A percentile compares a stretch with the other conserved stretches of the same genome.
Evolutionary conservation across 2,329 filamentous ascomycete genomes (phyloP).

Genomic region (Beauveria pseudobassiana): DNA sequence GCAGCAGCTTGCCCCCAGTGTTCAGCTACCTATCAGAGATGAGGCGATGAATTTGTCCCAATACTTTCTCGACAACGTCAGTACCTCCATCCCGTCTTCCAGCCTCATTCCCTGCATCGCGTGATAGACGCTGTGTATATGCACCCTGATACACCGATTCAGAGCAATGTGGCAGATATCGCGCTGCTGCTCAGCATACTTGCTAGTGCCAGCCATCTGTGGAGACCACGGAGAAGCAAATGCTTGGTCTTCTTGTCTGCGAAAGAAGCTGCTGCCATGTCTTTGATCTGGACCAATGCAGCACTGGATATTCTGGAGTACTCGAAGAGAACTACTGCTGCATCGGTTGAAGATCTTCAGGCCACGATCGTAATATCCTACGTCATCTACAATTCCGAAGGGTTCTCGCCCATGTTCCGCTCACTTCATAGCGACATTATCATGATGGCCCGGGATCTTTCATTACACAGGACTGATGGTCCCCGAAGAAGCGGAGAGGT

Average conservation of each 20-base stretch:
- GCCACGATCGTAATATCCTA: neutral
- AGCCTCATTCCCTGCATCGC: neutral
- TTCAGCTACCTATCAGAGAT: neutral
- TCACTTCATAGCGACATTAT: neutral
- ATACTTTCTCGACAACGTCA: neutral
- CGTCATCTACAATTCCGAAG: neutral
- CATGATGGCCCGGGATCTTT: neutral
- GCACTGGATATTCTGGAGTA: neutral
- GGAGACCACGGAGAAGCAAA: neutral
- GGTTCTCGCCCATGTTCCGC: neutral
- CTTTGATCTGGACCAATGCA: neutral
- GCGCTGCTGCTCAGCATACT: neutral
- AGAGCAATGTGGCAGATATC: neutral
- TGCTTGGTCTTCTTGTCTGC: neutral
- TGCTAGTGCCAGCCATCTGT: conserved; percentile 1
- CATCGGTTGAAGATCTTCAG: neutral
- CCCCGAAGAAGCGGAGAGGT: neutral
- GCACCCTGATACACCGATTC: neutral
- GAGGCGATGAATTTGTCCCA: neutral
- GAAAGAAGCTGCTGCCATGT: neutral
- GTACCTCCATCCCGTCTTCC: neutral
- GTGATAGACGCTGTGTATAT: neutral
- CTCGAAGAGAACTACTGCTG: neutral
- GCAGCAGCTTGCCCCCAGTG: neutral
- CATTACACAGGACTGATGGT: neutral